Evolutionary conservation across 2,329 filamentous ascomycete species (phyloP).

Genomic region (Fusarium ramigenum): DNA sequence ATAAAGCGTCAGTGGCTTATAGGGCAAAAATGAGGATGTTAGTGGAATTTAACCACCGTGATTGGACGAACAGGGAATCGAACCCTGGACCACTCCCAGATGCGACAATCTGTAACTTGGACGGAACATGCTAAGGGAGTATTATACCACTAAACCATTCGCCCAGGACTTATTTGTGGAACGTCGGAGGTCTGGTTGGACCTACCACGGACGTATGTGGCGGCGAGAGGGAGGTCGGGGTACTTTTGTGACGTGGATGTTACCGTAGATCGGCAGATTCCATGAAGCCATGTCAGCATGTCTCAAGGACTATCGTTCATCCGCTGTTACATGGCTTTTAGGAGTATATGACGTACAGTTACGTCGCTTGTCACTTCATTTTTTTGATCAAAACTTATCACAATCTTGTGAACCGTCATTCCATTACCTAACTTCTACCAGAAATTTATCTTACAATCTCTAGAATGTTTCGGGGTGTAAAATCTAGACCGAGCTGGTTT

Average conservation of each 20-base stretch:
- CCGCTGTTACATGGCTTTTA: not conserved
- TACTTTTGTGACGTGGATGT: too few species aligned
- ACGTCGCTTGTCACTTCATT: not conserved
- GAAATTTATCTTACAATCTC: not conserved
- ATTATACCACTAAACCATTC: constrained; percentile 7
- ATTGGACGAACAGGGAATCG: constrained; percentile 2
- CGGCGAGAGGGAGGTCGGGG: too few species aligned
- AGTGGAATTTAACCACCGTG: not conserved
- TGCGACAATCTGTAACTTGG: not conserved
- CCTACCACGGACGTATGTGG: not conserved
- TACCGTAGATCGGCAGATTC: not conserved
- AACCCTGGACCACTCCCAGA: constrained; percentile 2
- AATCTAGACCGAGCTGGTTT: not conserved
- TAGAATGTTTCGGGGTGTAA: not conserved
- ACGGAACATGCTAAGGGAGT: not conserved
- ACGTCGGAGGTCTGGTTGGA: rapidly evolving
- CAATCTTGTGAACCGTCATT: not conserved
- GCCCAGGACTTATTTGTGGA: not conserved
- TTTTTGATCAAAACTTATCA: not conserved
- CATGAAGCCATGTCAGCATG: not conserved
- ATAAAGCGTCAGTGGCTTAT: not conserved
- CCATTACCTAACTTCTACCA: not conserved
- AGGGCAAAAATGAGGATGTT: not conserved
- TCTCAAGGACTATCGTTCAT: not conserved
- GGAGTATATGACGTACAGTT: not conserved